Percentiles rank a stretch among this genome's conserved stretches.
phyloP scores from a whole-genome alignment of 108 stramenopile species.

The Seminavis robusta region DNA sequence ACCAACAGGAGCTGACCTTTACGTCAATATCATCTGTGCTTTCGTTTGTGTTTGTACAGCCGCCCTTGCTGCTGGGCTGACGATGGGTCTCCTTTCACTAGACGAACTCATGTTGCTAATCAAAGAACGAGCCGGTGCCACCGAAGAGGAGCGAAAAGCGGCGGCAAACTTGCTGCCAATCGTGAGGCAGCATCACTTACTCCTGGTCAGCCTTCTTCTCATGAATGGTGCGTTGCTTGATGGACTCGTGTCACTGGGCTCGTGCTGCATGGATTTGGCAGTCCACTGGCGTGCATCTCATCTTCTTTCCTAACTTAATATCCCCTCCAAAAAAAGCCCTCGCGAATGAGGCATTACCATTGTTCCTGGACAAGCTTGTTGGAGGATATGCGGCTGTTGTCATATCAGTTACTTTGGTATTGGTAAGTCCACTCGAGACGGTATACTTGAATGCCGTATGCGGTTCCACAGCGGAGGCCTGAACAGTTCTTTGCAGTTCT shows the following conservation, averaged over 20 bases:
- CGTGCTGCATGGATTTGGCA: too few species aligned
- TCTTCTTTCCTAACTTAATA: too few species aligned
- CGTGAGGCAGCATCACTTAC: constrained; percentile 79
- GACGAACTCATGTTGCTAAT: constrained; percentile 85
- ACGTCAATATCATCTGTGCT: constrained; percentile 31
- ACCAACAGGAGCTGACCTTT: constrained; percentile 6
- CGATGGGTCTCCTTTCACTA: constrained; percentile 87
- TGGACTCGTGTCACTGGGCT: too few species aligned
- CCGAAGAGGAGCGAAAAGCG: constrained; percentile 35
- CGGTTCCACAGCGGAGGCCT: neutral
- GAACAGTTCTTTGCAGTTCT: constrained; percentile 12
- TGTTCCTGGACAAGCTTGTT: constrained; percentile 90
- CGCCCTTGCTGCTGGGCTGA: constrained; percentile 91
- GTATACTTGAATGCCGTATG: neutral
- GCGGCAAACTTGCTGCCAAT: constrained; percentile 62
- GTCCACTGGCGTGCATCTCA: too few species aligned
- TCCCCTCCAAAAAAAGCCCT: too few species aligned
- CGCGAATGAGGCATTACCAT: constrained; percentile 91
- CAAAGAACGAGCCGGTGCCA: constrained; percentile 52
- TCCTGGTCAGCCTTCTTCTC: constrained; percentile 93
- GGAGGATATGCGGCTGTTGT: constrained; percentile 79
- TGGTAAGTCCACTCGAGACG: constrained; percentile 30
- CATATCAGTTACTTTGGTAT: constrained; percentile 87
- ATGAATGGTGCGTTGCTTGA: too few species aligned
- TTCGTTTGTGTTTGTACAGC: constrained; percentile 73